Conservation (phyloP, 352 stramenopile species). For the Phytophthora gonapodyides region DNA sequence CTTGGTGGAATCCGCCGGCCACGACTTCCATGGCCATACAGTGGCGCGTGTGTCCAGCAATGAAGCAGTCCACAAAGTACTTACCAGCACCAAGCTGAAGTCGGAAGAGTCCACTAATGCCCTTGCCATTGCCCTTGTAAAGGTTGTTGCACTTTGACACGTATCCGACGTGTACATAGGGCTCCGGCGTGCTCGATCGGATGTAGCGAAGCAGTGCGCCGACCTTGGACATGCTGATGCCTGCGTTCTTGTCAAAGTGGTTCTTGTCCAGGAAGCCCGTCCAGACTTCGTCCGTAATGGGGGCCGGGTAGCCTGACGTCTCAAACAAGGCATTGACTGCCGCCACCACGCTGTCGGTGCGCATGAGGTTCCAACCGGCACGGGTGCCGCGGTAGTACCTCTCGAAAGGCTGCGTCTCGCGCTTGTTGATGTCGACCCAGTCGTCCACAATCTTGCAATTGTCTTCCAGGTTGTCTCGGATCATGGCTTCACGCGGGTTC, state of each 20-base stretch:
- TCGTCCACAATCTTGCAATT: constrained; percentile 4
- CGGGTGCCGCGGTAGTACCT: neutral
- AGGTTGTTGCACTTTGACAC: neutral
- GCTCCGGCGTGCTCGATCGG: neutral
- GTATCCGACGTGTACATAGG: neutral
- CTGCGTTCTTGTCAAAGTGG: neutral
- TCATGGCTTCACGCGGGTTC: neutral
- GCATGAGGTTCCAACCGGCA: neutral
- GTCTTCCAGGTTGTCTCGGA: neutral
- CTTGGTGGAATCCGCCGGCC: neutral
- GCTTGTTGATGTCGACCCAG: constrained; percentile 3
- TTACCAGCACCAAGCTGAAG: neutral
- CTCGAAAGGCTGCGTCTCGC: neutral
- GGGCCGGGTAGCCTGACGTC: neutral
- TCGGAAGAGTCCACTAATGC: neutral
- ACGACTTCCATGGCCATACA: constrained; percentile 3
- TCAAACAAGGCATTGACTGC: constrained; percentile 4
- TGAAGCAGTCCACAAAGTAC: constrained; percentile 5
- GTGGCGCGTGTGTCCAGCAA: neutral
- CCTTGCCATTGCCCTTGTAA: constrained; percentile 3
- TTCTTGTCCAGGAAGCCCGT: neutral
- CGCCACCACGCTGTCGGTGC: constrained; percentile 1
- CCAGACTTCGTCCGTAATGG: neutral
- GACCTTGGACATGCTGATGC: neutral
- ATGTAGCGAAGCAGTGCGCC: neutral